These are phyloP conservation scores for Esteya vermicola DNA, from an alignment of 2,329 filamentous ascomycete species.

Conservation along the genomic window DNA sequence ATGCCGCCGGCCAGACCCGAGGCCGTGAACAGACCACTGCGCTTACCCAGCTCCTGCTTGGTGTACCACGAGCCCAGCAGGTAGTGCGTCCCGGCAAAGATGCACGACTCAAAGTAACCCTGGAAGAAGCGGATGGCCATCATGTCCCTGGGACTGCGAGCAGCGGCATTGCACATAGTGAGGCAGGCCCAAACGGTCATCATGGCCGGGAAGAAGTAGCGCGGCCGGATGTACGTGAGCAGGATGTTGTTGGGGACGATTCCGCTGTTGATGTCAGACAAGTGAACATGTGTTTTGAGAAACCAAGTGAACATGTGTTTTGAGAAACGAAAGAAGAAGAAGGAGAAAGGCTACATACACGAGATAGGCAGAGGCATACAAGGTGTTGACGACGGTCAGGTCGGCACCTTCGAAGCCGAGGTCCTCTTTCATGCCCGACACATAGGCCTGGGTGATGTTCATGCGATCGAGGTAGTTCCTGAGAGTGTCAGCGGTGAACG, in stretches of 20 bases:
- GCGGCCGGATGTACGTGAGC: constrained; percentile 46
- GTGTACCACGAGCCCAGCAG: constrained; percentile 49
- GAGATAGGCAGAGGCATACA: constrained; percentile 23
- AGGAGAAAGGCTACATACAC: constrained; percentile 17
- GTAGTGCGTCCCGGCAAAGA: constrained; percentile 44
- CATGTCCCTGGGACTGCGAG: constrained; percentile 34
- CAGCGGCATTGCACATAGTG: constrained; percentile 45
- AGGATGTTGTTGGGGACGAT: constrained; percentile 48
- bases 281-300: neutral
- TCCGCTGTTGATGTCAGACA: constrained; percentile 29
- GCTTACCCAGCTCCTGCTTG: constrained; percentile 44
- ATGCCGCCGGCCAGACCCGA: constrained; percentile 45
- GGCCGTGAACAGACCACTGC: constrained; percentile 45
- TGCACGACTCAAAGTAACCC: constrained; percentile 39
- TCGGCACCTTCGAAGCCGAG: constrained; percentile 31
- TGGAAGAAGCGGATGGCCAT: constrained; percentile 46
- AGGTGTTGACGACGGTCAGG: constrained; percentile 37
- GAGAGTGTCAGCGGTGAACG: neutral
- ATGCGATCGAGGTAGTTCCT: constrained; percentile 28
- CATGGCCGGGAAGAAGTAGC: constrained; percentile 50
- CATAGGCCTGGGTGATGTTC: constrained; percentile 39
- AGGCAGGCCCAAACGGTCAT: constrained; percentile 50
- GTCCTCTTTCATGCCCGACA: constrained; percentile 38
- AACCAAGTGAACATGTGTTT: neutral
- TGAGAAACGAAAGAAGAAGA: neutral